Conservation (phyloP, 164 flowering plant species). For the Amborella trichopoda region DNA sequence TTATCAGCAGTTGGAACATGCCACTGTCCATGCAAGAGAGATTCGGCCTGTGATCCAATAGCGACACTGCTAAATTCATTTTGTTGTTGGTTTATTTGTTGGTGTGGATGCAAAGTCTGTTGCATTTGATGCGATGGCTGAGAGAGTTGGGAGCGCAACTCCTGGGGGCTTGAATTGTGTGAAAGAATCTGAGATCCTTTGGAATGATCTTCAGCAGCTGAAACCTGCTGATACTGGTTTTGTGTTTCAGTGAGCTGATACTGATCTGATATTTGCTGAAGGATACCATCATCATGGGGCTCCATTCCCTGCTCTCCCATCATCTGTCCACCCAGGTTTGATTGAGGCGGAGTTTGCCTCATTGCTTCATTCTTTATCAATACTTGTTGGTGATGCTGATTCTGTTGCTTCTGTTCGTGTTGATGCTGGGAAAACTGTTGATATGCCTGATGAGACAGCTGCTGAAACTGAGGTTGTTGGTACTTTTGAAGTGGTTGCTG, state of each 20-base stretch:
- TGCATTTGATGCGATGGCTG: constrained; percentile 49
- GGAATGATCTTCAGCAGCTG: constrained; percentile 23
- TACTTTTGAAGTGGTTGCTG: constrained; percentile 32
- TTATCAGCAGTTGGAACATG: constrained; percentile 35
- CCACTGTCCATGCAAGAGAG: constrained; percentile 40
- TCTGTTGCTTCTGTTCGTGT: constrained; percentile 36
- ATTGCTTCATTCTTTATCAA: constrained; percentile 35
- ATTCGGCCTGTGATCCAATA: constrained; percentile 38
- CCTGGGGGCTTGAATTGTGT: constrained; percentile 29
- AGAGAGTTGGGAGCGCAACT: constrained; percentile 22
- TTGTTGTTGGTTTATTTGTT: constrained; percentile 32
- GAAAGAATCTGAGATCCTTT: constrained; percentile 24
- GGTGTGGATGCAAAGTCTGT: constrained; percentile 35
- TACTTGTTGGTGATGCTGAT: constrained; percentile 36
- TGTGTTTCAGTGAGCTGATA: constrained; percentile 51
- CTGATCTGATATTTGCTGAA: constrained; percentile 37
- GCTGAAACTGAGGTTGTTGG: constrained; percentile 35
- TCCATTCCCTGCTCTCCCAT: constrained; percentile 45
- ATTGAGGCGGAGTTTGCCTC: constrained; percentile 39
- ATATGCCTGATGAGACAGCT: constrained; percentile 40
- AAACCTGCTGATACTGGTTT: constrained; percentile 43
- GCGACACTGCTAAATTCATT: constrained; percentile 31
- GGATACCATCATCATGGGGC: constrained; percentile 30
- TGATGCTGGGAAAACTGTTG: constrained; percentile 40
- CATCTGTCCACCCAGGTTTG: constrained; percentile 33